Base-by-base conservation (phyloP, 768 basidiomycete species). In the Neoboletus magnificus region DNA sequence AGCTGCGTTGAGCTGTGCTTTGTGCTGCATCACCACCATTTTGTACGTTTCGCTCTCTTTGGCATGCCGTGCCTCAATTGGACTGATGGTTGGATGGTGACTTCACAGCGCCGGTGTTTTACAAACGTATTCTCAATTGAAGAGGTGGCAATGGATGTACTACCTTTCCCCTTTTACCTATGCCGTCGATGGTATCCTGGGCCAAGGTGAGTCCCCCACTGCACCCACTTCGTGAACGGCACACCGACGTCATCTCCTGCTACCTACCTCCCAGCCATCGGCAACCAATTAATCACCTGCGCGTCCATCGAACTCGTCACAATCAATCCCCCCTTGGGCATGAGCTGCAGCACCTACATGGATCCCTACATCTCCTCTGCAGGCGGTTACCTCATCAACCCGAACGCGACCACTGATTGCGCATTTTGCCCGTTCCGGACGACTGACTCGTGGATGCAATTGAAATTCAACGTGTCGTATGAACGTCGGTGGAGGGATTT, bases 381-480 rank as follows among this genome's bases (percentile, higher is more conserved):
- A 5, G 82, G 86, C 0, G 86, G 87, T 10, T 84, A 84, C 58
- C 67, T 89, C 29, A 62, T 73, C 23, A 79, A 87, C 59, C 76
- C 81, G 1, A 66, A 77, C n/a, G 81, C 84, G 4, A 79, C 79
- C 0, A 54, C 69, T n/a, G 68, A 63, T 42, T 90, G 87, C 65
- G 55, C 74, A 22, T 86, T 81, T 69, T 88, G 87, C 59, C 71
- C 81, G 1, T 75, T 76, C 29, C 60, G 73, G 8, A 78, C 74
- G 3, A 84, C 85, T 5, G 78, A 87, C 61, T 25, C 39, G 20
- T 46, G 45, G 45, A 29, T 60, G 48, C 45, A 42, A 15, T 20
- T 29, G n/a, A 20, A 5, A 4, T 51, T 49, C 40, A 52, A 54
- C 23, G 37, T 63, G 6, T 52, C 51, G 12, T 60, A 60, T 13